phyloP scores from a whole-genome alignment of 75 land plant genomes.

The Selaginella tamariscina region DNA sequence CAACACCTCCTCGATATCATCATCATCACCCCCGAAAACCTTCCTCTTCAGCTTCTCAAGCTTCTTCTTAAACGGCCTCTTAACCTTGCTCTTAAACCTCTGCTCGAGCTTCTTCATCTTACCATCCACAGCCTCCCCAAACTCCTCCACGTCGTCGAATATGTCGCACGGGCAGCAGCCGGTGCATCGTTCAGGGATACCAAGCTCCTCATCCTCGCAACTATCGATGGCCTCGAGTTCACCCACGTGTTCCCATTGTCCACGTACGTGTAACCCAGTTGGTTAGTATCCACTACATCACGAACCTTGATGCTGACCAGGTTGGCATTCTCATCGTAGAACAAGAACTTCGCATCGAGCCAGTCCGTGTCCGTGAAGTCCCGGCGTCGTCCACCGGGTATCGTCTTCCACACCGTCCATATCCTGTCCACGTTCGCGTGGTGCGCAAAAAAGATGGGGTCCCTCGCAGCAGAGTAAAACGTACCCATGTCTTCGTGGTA shows the following conservation, averaged over 20 bases:
- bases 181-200: neutral
- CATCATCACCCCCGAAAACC: neutral
- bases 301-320: slow-evolving; percentile 23
- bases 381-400: slow-evolving; percentile 13
- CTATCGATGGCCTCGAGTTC: neutral
- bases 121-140: neutral
- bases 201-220: neutral
- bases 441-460: slow-evolving; percentile 26
- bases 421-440: slow-evolving; percentile 15
- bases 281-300: slow-evolving; percentile 17
- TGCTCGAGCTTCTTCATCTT: neutral
- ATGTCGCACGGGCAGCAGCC: neutral
- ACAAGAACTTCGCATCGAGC: slow-evolving; percentile 29
- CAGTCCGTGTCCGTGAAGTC: slow-evolving; percentile 22
- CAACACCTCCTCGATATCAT: slow-evolving; percentile 15
- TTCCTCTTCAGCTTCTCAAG: neutral
- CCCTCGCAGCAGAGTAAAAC: slow-evolving; percentile 21
- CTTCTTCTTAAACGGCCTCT: neutral
- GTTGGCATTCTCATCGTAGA: slow-evolving; percentile 31
- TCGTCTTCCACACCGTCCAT: slow-evolving; percentile 18
- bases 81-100: neutral
- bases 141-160: neutral
- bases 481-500: slow-evolving; percentile 14
- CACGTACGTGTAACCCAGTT: slow-evolving; percentile 25
- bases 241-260: slow-evolving; percentile 20